Percentiles rank a stretch among this genome's conserved stretches.
phyloP scores from a whole-genome alignment of 805 yeast genomes.

The Candida awuae region DNA sequence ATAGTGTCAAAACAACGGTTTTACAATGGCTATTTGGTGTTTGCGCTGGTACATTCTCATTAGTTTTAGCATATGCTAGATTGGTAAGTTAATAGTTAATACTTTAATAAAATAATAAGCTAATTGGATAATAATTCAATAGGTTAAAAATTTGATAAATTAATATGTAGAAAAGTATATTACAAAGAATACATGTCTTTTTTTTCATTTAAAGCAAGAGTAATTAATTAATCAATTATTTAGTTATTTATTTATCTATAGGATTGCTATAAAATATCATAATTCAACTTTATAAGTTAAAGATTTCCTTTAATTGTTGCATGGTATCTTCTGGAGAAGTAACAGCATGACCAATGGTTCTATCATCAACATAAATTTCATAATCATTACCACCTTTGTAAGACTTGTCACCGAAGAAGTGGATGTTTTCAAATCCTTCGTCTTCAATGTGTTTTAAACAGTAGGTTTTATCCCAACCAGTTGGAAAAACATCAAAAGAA shows the following conservation, averaged over 20 bases:
- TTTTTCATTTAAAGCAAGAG: no score
- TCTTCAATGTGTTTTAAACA: slow-evolving; percentile 84
- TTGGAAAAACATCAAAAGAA: slow-evolving; percentile 98
- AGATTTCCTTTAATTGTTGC: slow-evolving; percentile 74
- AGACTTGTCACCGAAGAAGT: slow-evolving; percentile 98
- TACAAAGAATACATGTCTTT: no score
- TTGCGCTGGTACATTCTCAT: slow-evolving; percentile 94
- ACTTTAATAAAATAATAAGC: no score
- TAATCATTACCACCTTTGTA: slow-evolving; percentile 97
- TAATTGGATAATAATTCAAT: no score
- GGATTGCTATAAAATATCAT: not conserved
- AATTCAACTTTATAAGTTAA: slow-evolving; percentile 40
- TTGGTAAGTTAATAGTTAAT: slow-evolving; percentile 30
- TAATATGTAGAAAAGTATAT: no score
- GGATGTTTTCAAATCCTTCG: slow-evolving; percentile 81
- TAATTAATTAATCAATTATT: no score
- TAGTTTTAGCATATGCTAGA: slow-evolving; percentile 85
- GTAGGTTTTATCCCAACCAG: slow-evolving; percentile 99
- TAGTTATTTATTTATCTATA: no score
- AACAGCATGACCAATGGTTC: slow-evolving; percentile 96
- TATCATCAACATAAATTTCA: slow-evolving; percentile 84
- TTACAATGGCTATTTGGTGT: slow-evolving; percentile 99
- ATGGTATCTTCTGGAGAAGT: slow-evolving; percentile 83
- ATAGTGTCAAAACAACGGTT: slow-evolving; percentile 91
- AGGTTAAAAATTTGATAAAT: no score